Evolutionary conservation across 2,329 filamentous ascomycete genomes (phyloP).

Genomic region (Dactylella cylindrospora): DNA sequence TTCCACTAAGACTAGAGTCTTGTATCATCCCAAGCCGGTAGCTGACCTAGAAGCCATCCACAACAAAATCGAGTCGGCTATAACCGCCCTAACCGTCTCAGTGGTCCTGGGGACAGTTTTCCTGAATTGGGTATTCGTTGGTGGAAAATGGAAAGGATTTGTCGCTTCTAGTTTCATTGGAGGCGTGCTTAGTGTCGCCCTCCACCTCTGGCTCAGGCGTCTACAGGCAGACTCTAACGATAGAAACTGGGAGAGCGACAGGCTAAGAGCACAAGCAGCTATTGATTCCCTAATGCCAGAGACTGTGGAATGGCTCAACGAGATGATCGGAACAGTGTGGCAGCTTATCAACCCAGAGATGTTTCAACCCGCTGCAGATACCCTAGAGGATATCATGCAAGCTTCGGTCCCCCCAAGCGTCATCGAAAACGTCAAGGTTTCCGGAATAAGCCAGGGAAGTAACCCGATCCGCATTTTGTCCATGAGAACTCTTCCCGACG

Average conservation of each 20-base stretch:
- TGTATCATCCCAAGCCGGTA: constrained; percentile 23
- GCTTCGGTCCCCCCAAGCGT: constrained; percentile 79
- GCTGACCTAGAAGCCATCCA: constrained; percentile 21
- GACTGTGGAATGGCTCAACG: constrained; percentile 78
- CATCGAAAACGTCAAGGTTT: constrained; percentile 91
- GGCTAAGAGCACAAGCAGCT: constrained; percentile 22
- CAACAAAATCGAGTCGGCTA: constrained; percentile 32
- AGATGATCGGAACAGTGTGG: constrained; percentile 80
- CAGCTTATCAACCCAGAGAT: constrained; percentile 92
- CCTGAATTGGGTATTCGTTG: constrained; percentile 35
- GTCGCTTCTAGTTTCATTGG: constrained; percentile 38
- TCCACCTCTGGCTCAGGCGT: constrained; percentile 41
- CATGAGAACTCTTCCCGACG: constrained; percentile 54
- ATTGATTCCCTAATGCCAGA: constrained; percentile 44
- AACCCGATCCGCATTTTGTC: constrained; percentile 81
- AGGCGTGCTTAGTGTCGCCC: constrained; percentile 38
- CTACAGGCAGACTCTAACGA: constrained; percentile 34
- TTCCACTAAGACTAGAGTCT: constrained; percentile 32
- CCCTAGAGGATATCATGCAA: constrained; percentile 93
- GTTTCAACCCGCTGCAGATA: constrained; percentile 90
- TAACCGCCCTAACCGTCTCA: constrained; percentile 21
- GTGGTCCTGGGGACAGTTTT: constrained; percentile 35
- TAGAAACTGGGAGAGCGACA: constrained; percentile 43
- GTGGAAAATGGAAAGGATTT: constrained; percentile 39
- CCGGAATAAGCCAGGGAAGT: constrained; percentile 89